phyloP scores from a whole-genome alignment of 2,329 filamentous ascomycete species.

The Didymella lethalis region DNA sequence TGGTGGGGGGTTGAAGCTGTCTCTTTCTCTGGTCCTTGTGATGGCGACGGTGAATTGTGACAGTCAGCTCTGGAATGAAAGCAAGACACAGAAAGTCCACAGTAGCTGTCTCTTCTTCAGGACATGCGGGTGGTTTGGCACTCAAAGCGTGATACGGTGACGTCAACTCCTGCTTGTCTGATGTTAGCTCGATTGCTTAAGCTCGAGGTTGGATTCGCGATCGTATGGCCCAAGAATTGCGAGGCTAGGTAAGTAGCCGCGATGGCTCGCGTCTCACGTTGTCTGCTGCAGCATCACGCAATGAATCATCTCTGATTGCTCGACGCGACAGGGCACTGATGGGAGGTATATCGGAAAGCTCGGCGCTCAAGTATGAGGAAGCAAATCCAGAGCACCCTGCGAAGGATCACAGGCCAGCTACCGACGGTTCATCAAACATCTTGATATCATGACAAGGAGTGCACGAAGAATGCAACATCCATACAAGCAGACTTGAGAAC shows the following conservation, averaged over 20 bases:
- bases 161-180: not conserved
- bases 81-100: not conserved
- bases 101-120: not conserved
- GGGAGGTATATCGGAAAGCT: not conserved
- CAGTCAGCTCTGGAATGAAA: not conserved
- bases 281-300: not conserved
- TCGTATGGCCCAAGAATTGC: not conserved
- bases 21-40: not conserved
- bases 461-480: not conserved
- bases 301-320: not conserved
- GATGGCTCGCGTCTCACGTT: rapidly evolving
- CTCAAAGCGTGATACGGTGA: conserved; percentile 1
- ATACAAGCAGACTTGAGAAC: not conserved
- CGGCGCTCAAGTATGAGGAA: too few species aligned
- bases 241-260: not conserved
- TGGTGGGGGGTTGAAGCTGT: not conserved
- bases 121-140: not conserved
- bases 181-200: conserved; percentile 9
- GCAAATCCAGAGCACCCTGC: too few species aligned
- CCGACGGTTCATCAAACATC: too few species aligned
- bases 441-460: too few species aligned
- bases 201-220: not conserved
- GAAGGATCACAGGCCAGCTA: too few species aligned
- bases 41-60: not conserved
- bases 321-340: not conserved